These are phyloP conservation scores for Aspergillus luchuensis DNA, from an alignment of 2,329 filamentous ascomycete species.

Conservation along the genomic window DNA sequence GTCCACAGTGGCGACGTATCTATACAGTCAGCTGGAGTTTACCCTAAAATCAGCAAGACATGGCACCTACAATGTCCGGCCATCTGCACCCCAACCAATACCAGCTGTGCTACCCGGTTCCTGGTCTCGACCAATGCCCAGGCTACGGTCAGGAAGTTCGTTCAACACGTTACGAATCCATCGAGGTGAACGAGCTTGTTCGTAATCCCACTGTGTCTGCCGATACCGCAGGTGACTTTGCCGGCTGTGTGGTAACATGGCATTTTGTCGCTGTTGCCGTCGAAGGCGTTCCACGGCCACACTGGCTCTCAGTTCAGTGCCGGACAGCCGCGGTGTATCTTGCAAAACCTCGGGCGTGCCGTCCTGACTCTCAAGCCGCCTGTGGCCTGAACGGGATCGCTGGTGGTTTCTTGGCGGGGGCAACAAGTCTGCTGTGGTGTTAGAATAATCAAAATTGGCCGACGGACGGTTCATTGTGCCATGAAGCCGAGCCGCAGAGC, in stretches of 20 bases:
- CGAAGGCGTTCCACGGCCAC: slow-evolving; percentile 44
- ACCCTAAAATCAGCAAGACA: background rate
- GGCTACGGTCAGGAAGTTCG: slow-evolving; percentile 37
- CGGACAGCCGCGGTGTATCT: slow-evolving; percentile 31
- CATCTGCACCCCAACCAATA: slow-evolving; percentile 51
- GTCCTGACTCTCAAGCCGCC: slow-evolving; percentile 33
- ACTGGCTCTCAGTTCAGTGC: slow-evolving; percentile 40
- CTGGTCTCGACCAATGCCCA: slow-evolving; percentile 35
- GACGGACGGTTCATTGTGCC: slow-evolving; percentile 22
- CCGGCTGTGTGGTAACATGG: slow-evolving; percentile 37
- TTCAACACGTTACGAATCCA: slow-evolving; percentile 42
- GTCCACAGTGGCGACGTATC: slow-evolving; percentile 51
- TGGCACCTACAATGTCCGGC: slow-evolving; percentile 48
- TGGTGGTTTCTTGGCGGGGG: slow-evolving; percentile 30
- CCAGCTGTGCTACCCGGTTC: slow-evolving; percentile 49
- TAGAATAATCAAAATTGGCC: slow-evolving; percentile 25
- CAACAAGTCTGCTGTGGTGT: slow-evolving; percentile 23
- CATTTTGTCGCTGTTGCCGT: slow-evolving; percentile 36
- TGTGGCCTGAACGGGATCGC: slow-evolving; percentile 40
- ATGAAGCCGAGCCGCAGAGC: slow-evolving; percentile 16
- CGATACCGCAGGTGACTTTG: slow-evolving; percentile 37
- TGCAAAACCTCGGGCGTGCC: slow-evolving; percentile 28
- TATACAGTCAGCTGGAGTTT: slow-evolving; percentile 26
- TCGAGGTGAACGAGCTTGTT: slow-evolving; percentile 39
- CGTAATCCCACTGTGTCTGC: slow-evolving; percentile 35